Conservation (phyloP, 1,139 yeast genomes). For the Candida sanyaensis region DNA sequence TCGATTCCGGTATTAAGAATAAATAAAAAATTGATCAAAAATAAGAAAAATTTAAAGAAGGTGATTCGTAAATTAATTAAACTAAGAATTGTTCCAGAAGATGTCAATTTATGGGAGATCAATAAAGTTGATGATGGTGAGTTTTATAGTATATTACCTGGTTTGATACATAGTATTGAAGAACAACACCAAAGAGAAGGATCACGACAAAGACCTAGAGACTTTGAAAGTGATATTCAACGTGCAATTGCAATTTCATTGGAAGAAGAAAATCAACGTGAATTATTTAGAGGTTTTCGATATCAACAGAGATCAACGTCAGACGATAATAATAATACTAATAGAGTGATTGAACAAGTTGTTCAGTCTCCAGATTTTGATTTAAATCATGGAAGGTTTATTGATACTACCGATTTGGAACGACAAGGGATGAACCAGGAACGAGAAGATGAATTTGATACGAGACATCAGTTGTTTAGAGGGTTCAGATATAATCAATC, state of each 20-base stretch:
- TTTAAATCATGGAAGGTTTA: slow-evolving; percentile 6
- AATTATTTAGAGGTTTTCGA: slow-evolving; percentile 12
- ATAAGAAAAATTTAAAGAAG: slow-evolving; percentile 25
- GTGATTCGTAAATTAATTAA: slow-evolving; percentile 29
- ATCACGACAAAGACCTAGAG: slow-evolving; percentile 4
- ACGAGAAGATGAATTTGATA: slow-evolving; percentile 7
- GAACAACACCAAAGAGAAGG: slow-evolving; percentile 5
- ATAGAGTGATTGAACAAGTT: slow-evolving; percentile 6
- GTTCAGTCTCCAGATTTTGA: slow-evolving; percentile 4
- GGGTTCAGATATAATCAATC: slow-evolving; percentile 14
- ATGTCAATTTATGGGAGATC: slow-evolving; percentile 39
- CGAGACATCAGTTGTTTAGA: slow-evolving; percentile 9
- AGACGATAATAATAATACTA: background rate
- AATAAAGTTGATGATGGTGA: slow-evolving; percentile 40
- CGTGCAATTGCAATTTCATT: slow-evolving; percentile 13
- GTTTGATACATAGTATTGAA: slow-evolving; percentile 18
- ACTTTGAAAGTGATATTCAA: slow-evolving; percentile 10
- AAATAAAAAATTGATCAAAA: slow-evolving; percentile 32
- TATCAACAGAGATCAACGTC: slow-evolving; percentile 4
- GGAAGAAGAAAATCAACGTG: slow-evolving; percentile 12
- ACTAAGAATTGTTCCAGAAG: slow-evolving; percentile 33
- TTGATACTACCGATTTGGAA: slow-evolving; percentile 1
- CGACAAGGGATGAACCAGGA: background rate
- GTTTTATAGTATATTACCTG: slow-evolving; percentile 36
- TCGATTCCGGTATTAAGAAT: slow-evolving; percentile 37